Evolutionary conservation across 208 protist genomes (phyloP), one percentile per base, ranked within the genome.

Genomic region (Crithidia expoeki): DNA sequence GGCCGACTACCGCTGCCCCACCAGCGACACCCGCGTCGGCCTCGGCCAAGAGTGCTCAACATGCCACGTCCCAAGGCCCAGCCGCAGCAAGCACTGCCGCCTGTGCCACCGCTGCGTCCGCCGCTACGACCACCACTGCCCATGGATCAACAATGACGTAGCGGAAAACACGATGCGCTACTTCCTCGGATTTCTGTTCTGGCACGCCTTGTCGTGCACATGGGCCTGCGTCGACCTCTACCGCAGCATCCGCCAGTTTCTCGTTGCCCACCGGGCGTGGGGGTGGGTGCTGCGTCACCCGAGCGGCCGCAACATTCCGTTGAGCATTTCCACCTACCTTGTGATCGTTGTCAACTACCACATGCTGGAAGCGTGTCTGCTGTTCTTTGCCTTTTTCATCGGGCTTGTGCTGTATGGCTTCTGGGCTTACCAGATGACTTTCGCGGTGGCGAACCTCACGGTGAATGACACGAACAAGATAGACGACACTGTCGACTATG

Each of bases 101-200:
- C 36, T 98, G 40, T 98, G 95, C 74, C 70, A 94, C 36, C 59
- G 63, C 36, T 99, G 98, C 83, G 95, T 99, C 21, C 87, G 96
- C 33, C 92, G 93, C 60, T 98, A 92, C 74, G 98, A 99, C 72
- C 98, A 99, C 73, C 96, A 98, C 81, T 99, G 98, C 79, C 89
- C 88, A 27, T 99, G 98, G 97, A 93, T 99, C 27, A 98, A 99
- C 87, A 98, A 97, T 68, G 96, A 98, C 82, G 95, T 99, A 36
- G 98, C 97, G 34, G 95, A 97, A 61, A 82, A 84, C 32, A 98
- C 96, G 40, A 93, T 96, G 72, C 88, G 93, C 16, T 97, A 89
- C 82, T 98, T 98, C 74, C 61, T 96, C 4, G 69, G 84, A 21
- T 98, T 99, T 65, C 79, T 99, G 23, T 50, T 94, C 47, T 63